Base-by-base conservation (phyloP, 148 eudicot genomes). In the Rhododendron ferrugineum region DNA sequence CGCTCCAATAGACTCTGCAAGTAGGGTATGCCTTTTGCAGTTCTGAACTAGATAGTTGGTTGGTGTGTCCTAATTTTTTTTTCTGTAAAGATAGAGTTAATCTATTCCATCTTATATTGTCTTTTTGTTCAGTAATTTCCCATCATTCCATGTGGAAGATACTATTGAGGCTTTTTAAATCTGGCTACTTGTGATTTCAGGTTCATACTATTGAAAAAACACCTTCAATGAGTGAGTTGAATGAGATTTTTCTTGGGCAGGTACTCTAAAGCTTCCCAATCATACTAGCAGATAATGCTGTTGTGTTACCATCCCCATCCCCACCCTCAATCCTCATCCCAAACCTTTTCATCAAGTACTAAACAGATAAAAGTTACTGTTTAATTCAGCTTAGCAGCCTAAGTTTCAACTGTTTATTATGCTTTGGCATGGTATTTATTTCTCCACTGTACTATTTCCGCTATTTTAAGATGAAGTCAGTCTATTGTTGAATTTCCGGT, bases 181-280 rank as follows among this genome's bases (percentile, higher is more conserved):
- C 26, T 54, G 11, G 50, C 58, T 86, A 49, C 56, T 74, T 87
- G 76, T 90, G 82, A 81, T 90, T 88, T 81, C 94, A 97, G 99
- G 98, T 97, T 87, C 93, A 94, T 88, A 93, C 95, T 62, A 88
- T 97, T 87, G 98, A 97, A 88, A 97, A 88, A 92, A 95, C 95
- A 86, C 93, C 98, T 84, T 97, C 99, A 82, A 95, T 97, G 99
- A 97, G 98, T 84, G 98, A 95, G 91, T 87, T 97, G 88, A 95
- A 93, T 87, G 98, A 97, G 87, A 94, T 97, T 89, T 94, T 97
- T 86, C 91, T 97, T 83, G 99, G 98, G 79, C 99, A 97, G 99
- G 99, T 97, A 92, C 34, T 70, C 40, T 86, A 20, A 15, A 46
- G 76, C 36, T 18, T 80, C 18, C 40, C 49, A 30, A 36, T 73